Evolutionary conservation across 495 filamentous ascomycete species (phyloP).

Genomic region (Amniculicola lignicola): DNA sequence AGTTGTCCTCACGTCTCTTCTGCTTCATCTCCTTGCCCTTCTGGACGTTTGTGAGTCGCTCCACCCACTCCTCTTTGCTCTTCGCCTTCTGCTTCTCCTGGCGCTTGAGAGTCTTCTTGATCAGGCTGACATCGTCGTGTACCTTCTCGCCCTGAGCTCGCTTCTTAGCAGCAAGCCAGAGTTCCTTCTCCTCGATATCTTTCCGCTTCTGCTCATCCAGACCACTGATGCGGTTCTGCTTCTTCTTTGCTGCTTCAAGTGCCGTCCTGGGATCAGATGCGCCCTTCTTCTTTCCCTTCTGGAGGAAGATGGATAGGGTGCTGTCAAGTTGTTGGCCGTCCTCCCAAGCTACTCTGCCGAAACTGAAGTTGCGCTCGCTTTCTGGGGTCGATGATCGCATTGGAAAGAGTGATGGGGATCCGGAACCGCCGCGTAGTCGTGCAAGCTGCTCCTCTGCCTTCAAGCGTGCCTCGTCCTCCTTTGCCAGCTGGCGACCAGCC

Average conservation of each 20-base stretch:
- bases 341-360: slow-evolving; percentile 79
- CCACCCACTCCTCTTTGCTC: slow-evolving; percentile 85
- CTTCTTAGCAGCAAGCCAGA: slow-evolving; percentile 88
- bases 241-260: slow-evolving; percentile 65
- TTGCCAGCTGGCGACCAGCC: slow-evolving; percentile 67
- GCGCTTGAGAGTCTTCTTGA: slow-evolving; percentile 93
- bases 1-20: slow-evolving; percentile 84
- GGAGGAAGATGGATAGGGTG: slow-evolving; percentile 58
- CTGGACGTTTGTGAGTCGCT: slow-evolving; percentile 69
- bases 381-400: slow-evolving; percentile 44
- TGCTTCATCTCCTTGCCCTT: slow-evolving; percentile 74
- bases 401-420: slow-evolving; percentile 27
- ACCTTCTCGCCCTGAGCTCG: slow-evolving; percentile 84
- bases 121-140: slow-evolving; percentile 77
- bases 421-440: slow-evolving; percentile 29
- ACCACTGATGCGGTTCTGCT: slow-evolving; percentile 61
- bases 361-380: slow-evolving; percentile 68
- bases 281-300: slow-evolving; percentile 63
- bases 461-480: slow-evolving; percentile 67
- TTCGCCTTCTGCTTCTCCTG: slow-evolving; percentile 87
- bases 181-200: slow-evolving; percentile 86
- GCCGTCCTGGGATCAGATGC: slow-evolving; percentile 75
- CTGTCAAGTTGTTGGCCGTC: slow-evolving; percentile 76
- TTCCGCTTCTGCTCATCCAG: slow-evolving; percentile 75
- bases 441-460: slow-evolving; percentile 60